Evolutionary conservation across 305 asterid genomes (phyloP), one percentile per base, ranked within the genome.

Genomic region (Fraxinus paxiana): DNA sequence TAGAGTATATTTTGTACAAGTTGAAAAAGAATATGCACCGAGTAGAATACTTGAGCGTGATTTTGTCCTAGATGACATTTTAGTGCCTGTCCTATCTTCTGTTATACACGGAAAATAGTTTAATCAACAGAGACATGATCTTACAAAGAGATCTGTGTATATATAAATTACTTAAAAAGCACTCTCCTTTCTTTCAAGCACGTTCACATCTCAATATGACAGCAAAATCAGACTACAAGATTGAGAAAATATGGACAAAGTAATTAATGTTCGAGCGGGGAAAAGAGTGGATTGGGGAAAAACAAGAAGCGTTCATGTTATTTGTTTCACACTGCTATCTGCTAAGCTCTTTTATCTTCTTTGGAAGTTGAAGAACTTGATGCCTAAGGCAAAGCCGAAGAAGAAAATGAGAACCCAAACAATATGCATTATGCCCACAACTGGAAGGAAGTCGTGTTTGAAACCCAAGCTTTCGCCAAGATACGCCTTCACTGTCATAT

Each of bases 351-450:
- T 61, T 87, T 75, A 90, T 82, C 92, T 87, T 79, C 81, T 81
- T 77, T 88, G 93, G 83, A 83, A 91, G 89, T 91, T 91, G 28
- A 91, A 82, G 72, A 0, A 83, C 80, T 83, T 90, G 80, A 90
- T 83, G 37, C 84, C 92, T 6, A 76, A 78, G 71, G 87, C 90
- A 20, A 87, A 90, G 17, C 76, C 26, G 1, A 77, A n/a, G n/a
- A 73, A 80, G 76, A 91, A 90, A 2, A 88, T 17, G 3, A 88
- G 33, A 7, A 82, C 70, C 82, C 90, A 90, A 33, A 83, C 85
- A 15, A 91, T 7, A 31, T 88, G 90, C 81, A 82, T 81, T 17
- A 85, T 15, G 38, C 76, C 89, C 10, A 87, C 88, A 73, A 86
- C 73, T 0, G 87, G 86, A 72, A 91, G 87, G 59, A 91, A 90